phyloP scores from a whole-genome alignment of 176 grass and related monocot species.

The Cocos nucifera region DNA sequence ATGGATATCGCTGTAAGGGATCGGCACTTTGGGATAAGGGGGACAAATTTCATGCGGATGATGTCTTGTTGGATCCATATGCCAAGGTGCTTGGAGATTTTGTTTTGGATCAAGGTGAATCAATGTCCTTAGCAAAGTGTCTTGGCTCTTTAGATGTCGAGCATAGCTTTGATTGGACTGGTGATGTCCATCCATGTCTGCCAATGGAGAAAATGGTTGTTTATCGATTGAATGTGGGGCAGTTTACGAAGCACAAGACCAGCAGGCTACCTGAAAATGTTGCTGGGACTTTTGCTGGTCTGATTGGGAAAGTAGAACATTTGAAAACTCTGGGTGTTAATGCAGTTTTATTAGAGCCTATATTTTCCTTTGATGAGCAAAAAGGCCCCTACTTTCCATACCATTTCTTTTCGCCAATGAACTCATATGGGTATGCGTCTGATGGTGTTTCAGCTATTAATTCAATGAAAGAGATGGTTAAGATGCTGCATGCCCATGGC shows the following conservation, averaged over 20 bases:
- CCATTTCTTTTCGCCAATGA: slow-evolving; percentile 75
- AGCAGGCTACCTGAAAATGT: slow-evolving; percentile 23
- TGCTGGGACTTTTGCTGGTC: slow-evolving; percentile 44
- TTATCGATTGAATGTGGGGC: slow-evolving; percentile 70
- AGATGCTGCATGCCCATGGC: slow-evolving; percentile 53
- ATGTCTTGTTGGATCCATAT: slow-evolving; percentile 65
- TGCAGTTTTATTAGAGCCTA: slow-evolving; percentile 72
- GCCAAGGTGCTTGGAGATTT: slow-evolving; percentile 54
- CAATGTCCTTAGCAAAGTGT: slow-evolving; percentile 33
- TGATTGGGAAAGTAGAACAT: slow-evolving; percentile 53
- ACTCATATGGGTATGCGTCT: slow-evolving; percentile 21
- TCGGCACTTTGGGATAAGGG: slow-evolving; percentile 15
- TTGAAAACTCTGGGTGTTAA: slow-evolving; percentile 68
- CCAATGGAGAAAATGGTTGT: slow-evolving; percentile 78
- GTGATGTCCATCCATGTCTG: slow-evolving; percentile 37
- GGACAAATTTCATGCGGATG: slow-evolving; percentile 34
- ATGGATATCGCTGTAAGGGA: slow-evolving; percentile 57
- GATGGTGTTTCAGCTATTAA: slow-evolving; percentile 41
- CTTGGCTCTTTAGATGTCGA: slow-evolving; percentile 34
- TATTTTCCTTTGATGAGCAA: slow-evolving; percentile 62
- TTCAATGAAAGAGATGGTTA: slow-evolving; percentile 88
- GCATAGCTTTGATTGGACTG: slow-evolving; percentile 45
- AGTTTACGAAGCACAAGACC: slow-evolving; percentile 51
- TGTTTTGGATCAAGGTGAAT: slow-evolving; percentile 21
- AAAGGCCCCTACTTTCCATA: slow-evolving; percentile 80